phyloP scores from a whole-genome alignment of 2,329 filamentous ascomycete species.

The Aspergillus niger region DNA sequence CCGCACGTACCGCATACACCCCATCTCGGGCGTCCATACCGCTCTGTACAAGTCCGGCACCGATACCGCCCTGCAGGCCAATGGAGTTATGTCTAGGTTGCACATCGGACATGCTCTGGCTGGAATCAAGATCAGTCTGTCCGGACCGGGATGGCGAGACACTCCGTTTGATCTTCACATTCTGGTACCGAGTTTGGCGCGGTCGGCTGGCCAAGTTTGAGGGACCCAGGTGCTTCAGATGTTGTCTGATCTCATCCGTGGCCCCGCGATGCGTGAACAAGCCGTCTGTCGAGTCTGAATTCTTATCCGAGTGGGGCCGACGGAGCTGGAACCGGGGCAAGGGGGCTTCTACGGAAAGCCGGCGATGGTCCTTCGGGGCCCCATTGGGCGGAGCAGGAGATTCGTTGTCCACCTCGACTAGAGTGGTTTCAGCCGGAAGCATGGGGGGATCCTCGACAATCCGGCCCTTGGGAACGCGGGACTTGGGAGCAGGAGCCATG shows the following conservation, averaged over 20 bases:
- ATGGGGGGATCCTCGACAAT: conserved; percentile 53
- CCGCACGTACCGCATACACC: conserved; percentile 60
- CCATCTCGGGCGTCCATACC: conserved; percentile 65
- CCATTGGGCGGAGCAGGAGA: conserved; percentile 26
- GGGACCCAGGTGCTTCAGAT: conserved; percentile 65
- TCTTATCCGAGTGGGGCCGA: conserved; percentile 35
- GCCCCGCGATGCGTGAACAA: conserved; percentile 51
- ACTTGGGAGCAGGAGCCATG: conserved; percentile 79
- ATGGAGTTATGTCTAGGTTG: conserved; percentile 30
- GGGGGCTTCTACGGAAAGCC: conserved; percentile 39
- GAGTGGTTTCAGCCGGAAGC: conserved; percentile 32
- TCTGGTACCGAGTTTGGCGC: conserved; percentile 61
- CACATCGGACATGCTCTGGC: conserved; percentile 47
- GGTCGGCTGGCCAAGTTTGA: conserved; percentile 64
- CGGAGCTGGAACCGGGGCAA: conserved; percentile 45
- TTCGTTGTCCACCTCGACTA: conserved; percentile 52
- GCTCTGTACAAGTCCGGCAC: conserved; percentile 55
- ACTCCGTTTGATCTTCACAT: conserved; percentile 66
- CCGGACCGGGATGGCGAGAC: conserved; percentile 35
- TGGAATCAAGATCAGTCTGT: conserved; percentile 38
- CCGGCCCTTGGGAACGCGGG: conserved; percentile 62
- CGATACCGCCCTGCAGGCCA: conserved; percentile 54
- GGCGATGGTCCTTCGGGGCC: conserved; percentile 27
- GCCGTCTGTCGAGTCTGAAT: conserved; percentile 28
- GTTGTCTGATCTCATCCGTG: conserved; percentile 59